Evolutionary conservation across 805 yeast species (phyloP).

Genomic region (Saccharomycopsis capsularis): DNA sequence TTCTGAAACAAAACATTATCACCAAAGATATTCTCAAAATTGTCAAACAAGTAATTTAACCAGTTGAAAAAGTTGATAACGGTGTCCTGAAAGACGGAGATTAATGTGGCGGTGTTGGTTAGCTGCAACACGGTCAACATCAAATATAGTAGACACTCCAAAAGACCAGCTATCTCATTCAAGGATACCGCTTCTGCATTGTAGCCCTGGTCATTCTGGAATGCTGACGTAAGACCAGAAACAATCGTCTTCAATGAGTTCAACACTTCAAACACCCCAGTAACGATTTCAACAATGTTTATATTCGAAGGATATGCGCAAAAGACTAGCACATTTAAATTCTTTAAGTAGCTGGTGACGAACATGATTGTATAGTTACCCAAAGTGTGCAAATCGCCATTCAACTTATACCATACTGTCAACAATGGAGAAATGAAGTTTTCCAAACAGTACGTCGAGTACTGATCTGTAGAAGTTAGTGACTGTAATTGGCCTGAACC

Average conservation of each 20-base stretch:
- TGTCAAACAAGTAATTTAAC: slow-evolving; percentile 19
- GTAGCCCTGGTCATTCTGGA: not conserved
- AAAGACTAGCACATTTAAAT: slow-evolving; percentile 12
- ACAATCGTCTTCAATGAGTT: not conserved
- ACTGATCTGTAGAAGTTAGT: slow-evolving; percentile 5
- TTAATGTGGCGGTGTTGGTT: not conserved
- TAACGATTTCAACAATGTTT: slow-evolving; percentile 1
- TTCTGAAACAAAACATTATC: slow-evolving; percentile 3
- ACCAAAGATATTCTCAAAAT: slow-evolving; percentile 14
- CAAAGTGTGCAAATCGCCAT: slow-evolving; percentile 5
- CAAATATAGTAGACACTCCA: slow-evolving; percentile 15
- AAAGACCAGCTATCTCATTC: slow-evolving; percentile 10
- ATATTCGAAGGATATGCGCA: slow-evolving; percentile 12
- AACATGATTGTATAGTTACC: slow-evolving; percentile 15
- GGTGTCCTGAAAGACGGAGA: slow-evolving; percentile 2
- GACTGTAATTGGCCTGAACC: not conserved
- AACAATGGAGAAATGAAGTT: slow-evolving; percentile 16
- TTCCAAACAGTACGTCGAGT: slow-evolving; percentile 7
- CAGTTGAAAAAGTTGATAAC: slow-evolving; percentile 11
- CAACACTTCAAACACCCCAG: slow-evolving; percentile 12
- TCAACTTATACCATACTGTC: slow-evolving; percentile 10
- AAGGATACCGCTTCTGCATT: not conserved
- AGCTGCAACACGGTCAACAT: slow-evolving; percentile 12
- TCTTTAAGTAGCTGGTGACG: slow-evolving; percentile 11
- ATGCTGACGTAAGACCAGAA: not conserved